Percentiles rank a stretch among this genome's conserved stretches.
phyloP scores from a whole-genome alignment of 352 stramenopile genomes.

The Pythium grandisporangium region DNA sequence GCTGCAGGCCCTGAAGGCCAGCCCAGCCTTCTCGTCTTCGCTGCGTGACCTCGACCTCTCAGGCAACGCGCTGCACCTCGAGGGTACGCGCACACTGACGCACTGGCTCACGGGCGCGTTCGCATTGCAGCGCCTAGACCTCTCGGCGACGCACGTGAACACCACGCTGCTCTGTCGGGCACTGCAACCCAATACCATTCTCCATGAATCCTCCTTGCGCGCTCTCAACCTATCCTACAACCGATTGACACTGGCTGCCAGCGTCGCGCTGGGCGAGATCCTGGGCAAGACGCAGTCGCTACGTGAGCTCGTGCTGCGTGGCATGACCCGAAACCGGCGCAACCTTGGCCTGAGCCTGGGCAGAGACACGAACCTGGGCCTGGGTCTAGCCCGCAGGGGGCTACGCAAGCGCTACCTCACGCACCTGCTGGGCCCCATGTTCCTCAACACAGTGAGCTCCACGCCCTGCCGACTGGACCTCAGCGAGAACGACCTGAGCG shows the following conservation, averaged over 20 bases:
- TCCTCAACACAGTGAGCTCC: slow-evolving; percentile 36
- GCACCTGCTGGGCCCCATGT: slow-evolving; percentile 57
- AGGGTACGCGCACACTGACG: slow-evolving; percentile 32
- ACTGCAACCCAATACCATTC: slow-evolving; percentile 52
- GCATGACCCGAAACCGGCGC: no score
- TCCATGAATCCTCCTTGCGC: slow-evolving; percentile 52
- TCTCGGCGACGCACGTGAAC: slow-evolving; percentile 49
- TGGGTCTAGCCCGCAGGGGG: no score
- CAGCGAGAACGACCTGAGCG: slow-evolving; percentile 68
- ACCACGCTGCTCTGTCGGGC: slow-evolving; percentile 41
- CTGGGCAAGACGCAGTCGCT: slow-evolving; percentile 56
- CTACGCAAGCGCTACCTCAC: slow-evolving; percentile 12
- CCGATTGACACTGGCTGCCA: slow-evolving; percentile 37
- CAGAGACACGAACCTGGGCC: no score
- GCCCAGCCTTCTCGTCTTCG: slow-evolving; percentile 27
- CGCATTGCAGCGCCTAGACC: slow-evolving; percentile 40
- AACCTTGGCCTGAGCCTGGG: no score
- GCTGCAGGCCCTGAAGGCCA: slow-evolving; percentile 32
- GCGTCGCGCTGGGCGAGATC: slow-evolving; percentile 42
- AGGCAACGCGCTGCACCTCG: slow-evolving; percentile 34
- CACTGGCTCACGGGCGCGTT: slow-evolving; percentile 50
- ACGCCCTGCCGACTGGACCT: slow-evolving; percentile 43
- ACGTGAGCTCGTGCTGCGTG: slow-evolving; percentile 45
- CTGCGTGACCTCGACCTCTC: slow-evolving; percentile 55
- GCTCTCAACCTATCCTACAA: slow-evolving; percentile 68